Conservation (phyloP, 805 yeast genomes). For the Henningerozyma blattae region DNA sequence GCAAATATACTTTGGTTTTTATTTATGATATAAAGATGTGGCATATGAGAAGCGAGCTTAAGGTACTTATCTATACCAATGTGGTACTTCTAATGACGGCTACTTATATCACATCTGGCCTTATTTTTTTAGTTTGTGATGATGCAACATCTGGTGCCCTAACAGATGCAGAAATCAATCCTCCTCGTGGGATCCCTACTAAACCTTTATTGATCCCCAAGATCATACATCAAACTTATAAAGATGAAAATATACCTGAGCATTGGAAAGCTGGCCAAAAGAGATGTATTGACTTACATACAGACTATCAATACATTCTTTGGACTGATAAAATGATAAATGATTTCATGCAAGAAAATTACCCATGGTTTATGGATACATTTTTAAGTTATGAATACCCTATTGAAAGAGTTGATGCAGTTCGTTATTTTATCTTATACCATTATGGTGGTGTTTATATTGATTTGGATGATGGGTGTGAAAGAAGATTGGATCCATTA, state of each 20-base stretch:
- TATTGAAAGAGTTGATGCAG: slow-evolving; percentile 83
- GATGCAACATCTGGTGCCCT: slow-evolving; percentile 57
- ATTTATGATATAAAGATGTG: too few species aligned
- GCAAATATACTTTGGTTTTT: too few species aligned
- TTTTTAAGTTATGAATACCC: slow-evolving; percentile 72
- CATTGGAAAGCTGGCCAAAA: slow-evolving; percentile 71
- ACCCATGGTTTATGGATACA: slow-evolving; percentile 75
- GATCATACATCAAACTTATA: slow-evolving; percentile 89
- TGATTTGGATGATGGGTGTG: slow-evolving; percentile 85
- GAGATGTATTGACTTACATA: slow-evolving; percentile 65
- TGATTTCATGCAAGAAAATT: slow-evolving; percentile 64
- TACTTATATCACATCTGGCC: slow-evolving; percentile 55
- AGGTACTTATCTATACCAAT: slow-evolving; percentile 49
- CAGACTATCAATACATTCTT: slow-evolving; percentile 74
- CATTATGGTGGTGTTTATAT: slow-evolving; percentile 87
- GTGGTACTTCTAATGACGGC: slow-evolving; percentile 39
- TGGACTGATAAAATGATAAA: slow-evolving; percentile 87
- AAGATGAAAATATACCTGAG: slow-evolving; percentile 65
- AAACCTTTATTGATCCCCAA: slow-evolving; percentile 56
- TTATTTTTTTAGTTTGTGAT: slow-evolving; percentile 63
- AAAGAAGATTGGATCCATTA: slow-evolving; percentile 65
- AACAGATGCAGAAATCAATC: slow-evolving; percentile 49
- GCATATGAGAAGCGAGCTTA: slow-evolving; percentile 53
- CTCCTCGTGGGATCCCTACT: slow-evolving; percentile 27
- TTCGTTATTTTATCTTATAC: slow-evolving; percentile 70